phyloP scores from a whole-genome alignment of 2,329 filamentous ascomycete genomes.

The Talaromyces sp. region DNA sequence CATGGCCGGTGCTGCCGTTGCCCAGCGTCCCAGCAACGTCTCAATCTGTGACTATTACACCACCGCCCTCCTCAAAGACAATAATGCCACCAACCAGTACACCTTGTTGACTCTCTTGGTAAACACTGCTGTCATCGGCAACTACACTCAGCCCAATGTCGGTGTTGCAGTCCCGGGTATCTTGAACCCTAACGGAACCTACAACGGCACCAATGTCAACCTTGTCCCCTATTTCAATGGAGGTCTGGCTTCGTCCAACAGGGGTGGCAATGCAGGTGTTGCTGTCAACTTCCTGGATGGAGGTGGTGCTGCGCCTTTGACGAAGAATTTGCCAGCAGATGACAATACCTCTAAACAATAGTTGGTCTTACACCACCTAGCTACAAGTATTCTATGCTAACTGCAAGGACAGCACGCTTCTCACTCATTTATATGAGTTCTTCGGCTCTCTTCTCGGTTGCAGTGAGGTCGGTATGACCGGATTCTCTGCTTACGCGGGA shows the following conservation, averaged over 20 bases:
- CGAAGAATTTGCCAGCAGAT: constrained; percentile 55
- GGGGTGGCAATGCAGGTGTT: constrained; percentile 37
- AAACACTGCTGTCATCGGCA: constrained; percentile 64
- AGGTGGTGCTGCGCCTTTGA: constrained; percentile 55
- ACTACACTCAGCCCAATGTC: constrained; percentile 56
- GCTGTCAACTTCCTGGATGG: constrained; percentile 61
- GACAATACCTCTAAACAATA: constrained; percentile 54
- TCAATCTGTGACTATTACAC: constrained; percentile 65
- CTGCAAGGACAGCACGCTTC: background rate
- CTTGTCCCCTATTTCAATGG: constrained; percentile 61
- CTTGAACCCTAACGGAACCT: constrained; percentile 48
- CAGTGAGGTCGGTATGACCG: constrained; percentile 47
- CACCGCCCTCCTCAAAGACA: constrained; percentile 56
- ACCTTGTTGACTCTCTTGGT: constrained; percentile 57
- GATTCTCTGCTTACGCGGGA: constrained; percentile 49
- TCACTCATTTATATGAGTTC: background rate
- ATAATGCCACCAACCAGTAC: constrained; percentile 58
- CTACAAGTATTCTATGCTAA: background rate
- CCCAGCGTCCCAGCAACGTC: constrained; percentile 49
- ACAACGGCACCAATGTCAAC: constrained; percentile 53
- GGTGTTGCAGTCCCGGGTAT: constrained; percentile 57
- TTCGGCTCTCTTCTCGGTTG: background rate
- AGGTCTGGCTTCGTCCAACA: constrained; percentile 34
- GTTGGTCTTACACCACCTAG: constrained; percentile 21
- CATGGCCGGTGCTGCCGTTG: constrained; percentile 20